Base-by-base conservation (phyloP, 495 filamentous ascomycete genomes). In the Podospora comata region DNA sequence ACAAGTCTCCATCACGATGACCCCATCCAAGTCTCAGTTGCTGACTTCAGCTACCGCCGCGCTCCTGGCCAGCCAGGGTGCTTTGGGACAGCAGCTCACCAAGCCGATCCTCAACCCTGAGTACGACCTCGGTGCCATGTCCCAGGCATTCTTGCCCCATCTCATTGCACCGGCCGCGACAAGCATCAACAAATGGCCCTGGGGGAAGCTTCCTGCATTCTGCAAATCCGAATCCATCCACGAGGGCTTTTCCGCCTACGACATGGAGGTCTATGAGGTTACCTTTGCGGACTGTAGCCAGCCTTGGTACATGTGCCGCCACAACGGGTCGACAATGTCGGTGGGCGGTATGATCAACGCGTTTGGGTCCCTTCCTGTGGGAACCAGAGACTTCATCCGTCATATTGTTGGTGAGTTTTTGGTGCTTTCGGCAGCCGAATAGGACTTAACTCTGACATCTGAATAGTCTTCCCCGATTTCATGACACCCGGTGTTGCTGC, bases 221-320 rank as follows among this genome's bases (percentile, higher is more conserved):
- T 61, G 59, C 59, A 61, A 61, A 18, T 5, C 5, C 4, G 23
- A 18, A 61, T n/a, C 59, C 27, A 30, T 28, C 16, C 26, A 32
- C 13, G 59, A 61, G 19, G 30, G 30, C 59, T 18, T 61, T 18
- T 61, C 59, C 5, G 23, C 59, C 6, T 61, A 61, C 16, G 23
- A 61, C 59, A 61, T 61, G 16, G 59, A 61, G 16, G 59, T 61
- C 18, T 61, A 26, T 6, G 59, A 61, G 26, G 59, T 61, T 18
- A 6, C n/a, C 9, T 28, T 28, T 18, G 59, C 19, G 23, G 59
- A 61, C 59, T 61, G 59, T 9, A 30, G 26, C 7, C 26, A 26
- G 7, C 20, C 16, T 26, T 61, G 59, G 59, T 6, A 26, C 23
- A 11, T 61, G 20, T 61, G 59, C 59, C 26, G 59, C 26, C 59